These are phyloP conservation scores for Sarcodon aspratus DNA, from an alignment of 768 basidiomycete species.

Conservation along the genomic window DNA sequence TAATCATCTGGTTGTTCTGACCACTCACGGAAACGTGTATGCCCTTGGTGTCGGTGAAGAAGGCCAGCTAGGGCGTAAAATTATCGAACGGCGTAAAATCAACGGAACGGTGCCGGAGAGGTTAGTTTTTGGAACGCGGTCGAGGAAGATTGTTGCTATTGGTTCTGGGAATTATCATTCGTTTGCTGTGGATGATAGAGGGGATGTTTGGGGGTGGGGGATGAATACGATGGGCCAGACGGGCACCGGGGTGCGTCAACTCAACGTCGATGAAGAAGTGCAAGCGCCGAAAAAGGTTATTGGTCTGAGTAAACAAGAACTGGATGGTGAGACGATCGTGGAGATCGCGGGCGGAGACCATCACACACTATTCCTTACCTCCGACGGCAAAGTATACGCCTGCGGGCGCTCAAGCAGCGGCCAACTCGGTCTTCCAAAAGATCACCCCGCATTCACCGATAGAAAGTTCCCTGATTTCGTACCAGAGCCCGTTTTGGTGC, in stretches of 20 bases:
- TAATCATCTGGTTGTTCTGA: slow-evolving; percentile 86
- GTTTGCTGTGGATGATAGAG: slow-evolving; percentile 79
- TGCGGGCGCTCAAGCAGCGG: slow-evolving; percentile 78
- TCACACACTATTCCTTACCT: slow-evolving; percentile 84
- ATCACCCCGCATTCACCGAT: slow-evolving; percentile 55
- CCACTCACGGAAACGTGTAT: slow-evolving; percentile 78
- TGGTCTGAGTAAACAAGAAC: slow-evolving; percentile 47
- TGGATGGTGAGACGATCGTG: slow-evolving; percentile 42
- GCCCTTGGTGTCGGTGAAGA: slow-evolving; percentile 90
- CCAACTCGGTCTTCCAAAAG: slow-evolving; percentile 69
- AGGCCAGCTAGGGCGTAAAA: slow-evolving; percentile 83
- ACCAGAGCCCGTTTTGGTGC: slow-evolving; percentile 49
- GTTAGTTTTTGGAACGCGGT: slow-evolving; percentile 58
- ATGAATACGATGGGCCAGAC: slow-evolving; percentile 84
- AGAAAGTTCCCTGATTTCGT: slow-evolving; percentile 48
- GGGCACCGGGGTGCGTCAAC: slow-evolving; percentile 42
- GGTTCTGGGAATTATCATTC: slow-evolving; percentile 83
- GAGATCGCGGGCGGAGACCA: slow-evolving; percentile 80
- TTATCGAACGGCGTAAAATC: slow-evolving; percentile 79
- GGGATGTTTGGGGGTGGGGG: slow-evolving; percentile 93
- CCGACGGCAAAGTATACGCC: slow-evolving; percentile 73
- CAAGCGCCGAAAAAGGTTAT: slow-evolving; percentile 52
- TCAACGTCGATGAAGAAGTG: slow-evolving; percentile 34
- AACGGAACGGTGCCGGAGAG: slow-evolving; percentile 86
- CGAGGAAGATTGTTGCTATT: slow-evolving; percentile 52